Evolutionary conservation across 2,329 filamentous ascomycete genomes (phyloP).

Genomic region (Bertia moriformis): DNA sequence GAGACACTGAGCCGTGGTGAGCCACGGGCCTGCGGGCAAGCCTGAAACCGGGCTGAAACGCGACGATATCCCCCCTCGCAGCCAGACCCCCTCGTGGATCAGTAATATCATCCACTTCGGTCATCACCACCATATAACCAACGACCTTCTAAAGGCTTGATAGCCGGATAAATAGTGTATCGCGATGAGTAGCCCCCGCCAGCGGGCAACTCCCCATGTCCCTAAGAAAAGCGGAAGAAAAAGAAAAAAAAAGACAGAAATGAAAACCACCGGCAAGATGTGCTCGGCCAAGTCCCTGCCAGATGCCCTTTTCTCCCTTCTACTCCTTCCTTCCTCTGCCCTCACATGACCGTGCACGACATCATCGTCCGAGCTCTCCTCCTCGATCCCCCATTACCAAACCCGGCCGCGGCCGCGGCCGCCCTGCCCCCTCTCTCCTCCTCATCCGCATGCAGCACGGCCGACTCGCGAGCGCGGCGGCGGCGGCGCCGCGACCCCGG

Average conservation of each 20-base stretch:
- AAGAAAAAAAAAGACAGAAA: not conserved
- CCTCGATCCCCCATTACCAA: conserved; percentile 36
- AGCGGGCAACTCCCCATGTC: too few species aligned
- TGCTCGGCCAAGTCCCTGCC: not conserved
- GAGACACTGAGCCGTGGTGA: too few species aligned
- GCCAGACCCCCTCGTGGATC: too few species aligned
- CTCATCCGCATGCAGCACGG: conserved; percentile 66
- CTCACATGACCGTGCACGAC: conserved; percentile 52
- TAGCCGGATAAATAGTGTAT: not conserved
- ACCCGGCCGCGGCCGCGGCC: too few species aligned
- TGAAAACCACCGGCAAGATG: not conserved
- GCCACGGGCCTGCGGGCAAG: too few species aligned
- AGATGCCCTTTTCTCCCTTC: not conserved
- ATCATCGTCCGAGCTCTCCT: conserved; percentile 40
- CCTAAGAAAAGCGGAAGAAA: not conserved
- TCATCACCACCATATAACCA: too few species aligned
- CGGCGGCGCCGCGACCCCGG: conserved; percentile 55
- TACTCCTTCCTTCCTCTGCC: not conserved
- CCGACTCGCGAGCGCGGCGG: conserved; percentile 67
- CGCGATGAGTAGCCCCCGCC: too few species aligned
- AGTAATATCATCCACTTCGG: too few species aligned
- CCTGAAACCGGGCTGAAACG: too few species aligned
- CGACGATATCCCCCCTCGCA: too few species aligned
- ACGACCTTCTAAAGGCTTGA: too few species aligned
- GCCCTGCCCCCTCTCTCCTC: too few species aligned